These are phyloP conservation scores for Phoma sp. DNA, from an alignment of 2,329 filamentous ascomycete species.

Conservation along the genomic window DNA sequence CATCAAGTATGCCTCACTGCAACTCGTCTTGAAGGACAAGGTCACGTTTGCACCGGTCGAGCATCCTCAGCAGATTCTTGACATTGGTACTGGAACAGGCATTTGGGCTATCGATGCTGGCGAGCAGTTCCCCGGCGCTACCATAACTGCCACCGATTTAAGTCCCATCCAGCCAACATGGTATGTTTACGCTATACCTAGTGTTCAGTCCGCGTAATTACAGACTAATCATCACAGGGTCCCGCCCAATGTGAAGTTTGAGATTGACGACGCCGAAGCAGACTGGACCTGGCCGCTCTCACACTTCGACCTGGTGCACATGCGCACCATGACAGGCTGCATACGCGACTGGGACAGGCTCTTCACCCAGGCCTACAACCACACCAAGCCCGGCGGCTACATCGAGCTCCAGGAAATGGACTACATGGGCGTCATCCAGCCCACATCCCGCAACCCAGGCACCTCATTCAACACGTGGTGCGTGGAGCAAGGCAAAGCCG, in stretches of 20 bases:
- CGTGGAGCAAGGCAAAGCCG: slow-evolving; percentile 26
- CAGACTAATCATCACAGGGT: slow-evolving; percentile 18
- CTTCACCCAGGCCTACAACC: slow-evolving; percentile 56
- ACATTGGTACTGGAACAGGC: slow-evolving; percentile 41
- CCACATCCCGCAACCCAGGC: slow-evolving; percentile 42
- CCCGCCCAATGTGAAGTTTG: slow-evolving; percentile 36
- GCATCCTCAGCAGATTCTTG: slow-evolving; percentile 36
- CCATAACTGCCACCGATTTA: slow-evolving; percentile 40
- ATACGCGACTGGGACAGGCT: slow-evolving; percentile 62
- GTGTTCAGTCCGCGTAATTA: too few relatives aligned
- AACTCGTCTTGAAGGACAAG: slow-evolving; percentile 35
- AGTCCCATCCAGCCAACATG: slow-evolving; percentile 45
- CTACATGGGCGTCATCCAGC: slow-evolving; percentile 35
- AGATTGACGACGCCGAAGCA: slow-evolving; percentile 40
- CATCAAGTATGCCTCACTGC: slow-evolving; percentile 33
- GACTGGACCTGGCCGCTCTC: slow-evolving; percentile 51
- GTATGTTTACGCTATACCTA: background rate
- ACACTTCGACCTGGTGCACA: slow-evolving; percentile 64
- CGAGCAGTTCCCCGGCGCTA: slow-evolving; percentile 30
- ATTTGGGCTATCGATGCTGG: slow-evolving; percentile 47
- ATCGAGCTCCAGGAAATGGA: slow-evolving; percentile 40
- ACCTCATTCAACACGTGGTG: slow-evolving; percentile 31
- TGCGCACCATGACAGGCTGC: slow-evolving; percentile 57
- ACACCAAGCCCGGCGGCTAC: slow-evolving; percentile 38
- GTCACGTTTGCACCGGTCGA: slow-evolving; percentile 36